Conservation (phyloP, 1,139 yeast species). For the Meyerozyma carpophila region DNA sequence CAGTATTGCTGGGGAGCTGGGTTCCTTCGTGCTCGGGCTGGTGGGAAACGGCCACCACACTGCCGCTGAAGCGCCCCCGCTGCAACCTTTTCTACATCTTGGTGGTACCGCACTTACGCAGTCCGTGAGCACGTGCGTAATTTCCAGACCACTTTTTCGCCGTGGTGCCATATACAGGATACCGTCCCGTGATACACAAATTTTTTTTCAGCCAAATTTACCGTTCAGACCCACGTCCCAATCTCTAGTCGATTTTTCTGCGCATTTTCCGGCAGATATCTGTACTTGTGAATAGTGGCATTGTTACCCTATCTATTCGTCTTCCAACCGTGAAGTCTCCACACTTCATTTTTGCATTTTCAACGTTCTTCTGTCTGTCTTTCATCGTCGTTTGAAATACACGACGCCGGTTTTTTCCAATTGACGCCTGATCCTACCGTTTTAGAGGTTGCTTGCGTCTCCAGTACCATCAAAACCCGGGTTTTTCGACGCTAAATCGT, state of each 20-base stretch:
- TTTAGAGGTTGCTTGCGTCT: background rate
- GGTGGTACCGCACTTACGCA: background rate
- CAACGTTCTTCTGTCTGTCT: background rate
- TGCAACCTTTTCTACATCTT: too few species aligned
- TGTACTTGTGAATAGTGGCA: background rate
- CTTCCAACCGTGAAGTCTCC: background rate
- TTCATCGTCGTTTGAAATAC: background rate
- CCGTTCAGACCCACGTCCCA: background rate
- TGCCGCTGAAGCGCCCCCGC: too few species aligned
- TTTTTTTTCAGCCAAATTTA: background rate
- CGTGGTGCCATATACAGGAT: background rate
- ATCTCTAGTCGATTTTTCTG: background rate
- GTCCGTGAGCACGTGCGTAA: background rate
- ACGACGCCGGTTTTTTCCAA: background rate
- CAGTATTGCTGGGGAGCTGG: too few species aligned
- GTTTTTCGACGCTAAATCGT: background rate
- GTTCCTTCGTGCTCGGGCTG: too few species aligned
- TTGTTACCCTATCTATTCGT: background rate
- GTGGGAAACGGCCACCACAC: too few species aligned
- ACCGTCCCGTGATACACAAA: slow-evolving; percentile 1
- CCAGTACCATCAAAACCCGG: background rate
- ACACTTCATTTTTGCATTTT: background rate
- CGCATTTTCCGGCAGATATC: background rate
- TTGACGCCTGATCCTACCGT: background rate
- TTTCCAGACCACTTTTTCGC: background rate